Conservation (phyloP, 2,329 filamentous ascomycete genomes). For the Colletotrichum nymphaeae region DNA sequence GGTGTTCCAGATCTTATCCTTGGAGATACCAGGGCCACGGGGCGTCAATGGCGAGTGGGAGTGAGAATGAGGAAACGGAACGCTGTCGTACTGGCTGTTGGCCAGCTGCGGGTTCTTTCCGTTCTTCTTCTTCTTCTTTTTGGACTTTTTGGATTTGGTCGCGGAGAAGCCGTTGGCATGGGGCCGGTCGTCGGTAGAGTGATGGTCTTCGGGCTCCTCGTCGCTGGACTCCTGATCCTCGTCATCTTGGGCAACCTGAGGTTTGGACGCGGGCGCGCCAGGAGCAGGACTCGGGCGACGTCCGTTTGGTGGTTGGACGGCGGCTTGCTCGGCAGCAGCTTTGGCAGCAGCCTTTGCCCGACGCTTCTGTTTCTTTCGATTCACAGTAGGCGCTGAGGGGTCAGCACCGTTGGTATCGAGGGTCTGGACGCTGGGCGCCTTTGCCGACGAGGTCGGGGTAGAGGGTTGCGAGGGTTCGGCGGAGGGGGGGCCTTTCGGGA, state of each 20-base stretch:
- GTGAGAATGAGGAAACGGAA: slow-evolving; percentile 25
- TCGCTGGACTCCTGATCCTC: slow-evolving; percentile 68
- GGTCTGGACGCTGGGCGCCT: slow-evolving; percentile 42
- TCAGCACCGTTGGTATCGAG: slow-evolving; percentile 40
- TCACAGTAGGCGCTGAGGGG: slow-evolving; percentile 66
- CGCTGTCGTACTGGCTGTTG: slow-evolving; percentile 46
- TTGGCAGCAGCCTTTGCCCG: slow-evolving; percentile 86
- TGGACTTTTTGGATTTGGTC: slow-evolving; percentile 68
- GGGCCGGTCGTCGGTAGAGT: slow-evolving; percentile 50
- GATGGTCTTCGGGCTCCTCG: slow-evolving; percentile 60
- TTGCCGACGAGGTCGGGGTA: slow-evolving; percentile 57
- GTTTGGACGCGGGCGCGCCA: slow-evolving; percentile 41
- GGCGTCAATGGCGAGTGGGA: slow-evolving; percentile 45
- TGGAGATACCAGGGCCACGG: slow-evolving; percentile 63
- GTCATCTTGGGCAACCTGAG: slow-evolving; percentile 55
- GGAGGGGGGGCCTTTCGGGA: slow-evolving; percentile 65
- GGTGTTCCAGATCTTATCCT: slow-evolving; percentile 97
- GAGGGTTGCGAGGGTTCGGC: slow-evolving; percentile 66
- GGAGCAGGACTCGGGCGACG: slow-evolving; percentile 51
- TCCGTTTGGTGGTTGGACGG: slow-evolving; percentile 50
- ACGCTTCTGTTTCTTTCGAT: slow-evolving; percentile 96
- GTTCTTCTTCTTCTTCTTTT: slow-evolving; percentile 76
- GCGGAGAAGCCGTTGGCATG: slow-evolving; percentile 45
- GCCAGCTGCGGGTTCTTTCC: slow-evolving; percentile 40
- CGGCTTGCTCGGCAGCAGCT: slow-evolving; percentile 56